Evolutionary conservation across 2,329 filamentous ascomycete species (phyloP).

Genomic region (Laburnicola sp.): DNA sequence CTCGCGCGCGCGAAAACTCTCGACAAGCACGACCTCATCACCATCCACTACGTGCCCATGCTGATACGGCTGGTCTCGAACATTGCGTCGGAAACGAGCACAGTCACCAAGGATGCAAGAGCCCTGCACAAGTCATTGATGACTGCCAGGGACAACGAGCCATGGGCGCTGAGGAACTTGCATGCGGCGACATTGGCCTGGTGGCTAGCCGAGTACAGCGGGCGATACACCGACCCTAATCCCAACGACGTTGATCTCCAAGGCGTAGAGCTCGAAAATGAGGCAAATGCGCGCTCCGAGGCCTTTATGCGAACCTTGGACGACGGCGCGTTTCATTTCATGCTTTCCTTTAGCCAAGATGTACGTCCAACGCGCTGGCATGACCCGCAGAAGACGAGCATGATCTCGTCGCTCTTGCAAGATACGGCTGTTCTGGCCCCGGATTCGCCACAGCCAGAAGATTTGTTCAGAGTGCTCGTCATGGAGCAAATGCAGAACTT

Average conservation of each 20-base stretch:
- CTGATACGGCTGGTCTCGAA: constrained; percentile 75
- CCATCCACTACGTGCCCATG: constrained; percentile 81
- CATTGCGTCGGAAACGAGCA: constrained; percentile 74
- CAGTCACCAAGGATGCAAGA: constrained; percentile 67
- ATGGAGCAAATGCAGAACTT: constrained; percentile 85
- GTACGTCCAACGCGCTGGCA: constrained; percentile 81
- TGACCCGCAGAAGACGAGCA: constrained; percentile 79
- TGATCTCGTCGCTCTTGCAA: constrained; percentile 80
- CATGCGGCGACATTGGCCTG: constrained; percentile 77
- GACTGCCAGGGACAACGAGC: constrained; percentile 65
- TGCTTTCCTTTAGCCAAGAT: constrained; percentile 82
- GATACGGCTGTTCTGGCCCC: constrained; percentile 71
- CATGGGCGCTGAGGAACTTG: constrained; percentile 74
- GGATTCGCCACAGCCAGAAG: constrained; percentile 70
- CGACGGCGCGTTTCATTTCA: constrained; percentile 89
- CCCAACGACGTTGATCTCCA: constrained; percentile 53
- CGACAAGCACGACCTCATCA: constrained; percentile 74
- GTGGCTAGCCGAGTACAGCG: constrained; percentile 94
- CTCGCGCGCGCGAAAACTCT: constrained; percentile 68
- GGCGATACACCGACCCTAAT: constrained; percentile 78
- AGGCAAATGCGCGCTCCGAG: constrained; percentile 71
- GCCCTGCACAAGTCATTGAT: constrained; percentile 71
- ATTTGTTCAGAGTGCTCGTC: constrained; percentile 70
- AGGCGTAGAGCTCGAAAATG: constrained; percentile 65
- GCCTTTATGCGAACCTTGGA: constrained; percentile 76